Conservation (phyloP, 495 filamentous ascomycete species). For the Hyaloscypha variabilis region DNA sequence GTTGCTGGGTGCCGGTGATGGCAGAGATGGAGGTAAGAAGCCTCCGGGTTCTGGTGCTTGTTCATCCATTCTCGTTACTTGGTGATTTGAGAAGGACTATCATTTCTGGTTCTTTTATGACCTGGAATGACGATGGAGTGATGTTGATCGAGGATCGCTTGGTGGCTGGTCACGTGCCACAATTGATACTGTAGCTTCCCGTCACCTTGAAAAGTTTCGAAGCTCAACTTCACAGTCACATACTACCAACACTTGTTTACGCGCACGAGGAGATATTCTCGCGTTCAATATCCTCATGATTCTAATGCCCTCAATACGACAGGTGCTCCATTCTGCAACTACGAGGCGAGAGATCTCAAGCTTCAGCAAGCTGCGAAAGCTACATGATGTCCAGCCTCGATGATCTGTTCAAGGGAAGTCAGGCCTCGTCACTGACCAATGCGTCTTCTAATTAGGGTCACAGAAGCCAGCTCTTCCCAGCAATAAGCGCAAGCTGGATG, state of each 20-base stretch:
- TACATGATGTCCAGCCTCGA: constrained; percentile 72
- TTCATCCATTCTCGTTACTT: constrained; percentile 19
- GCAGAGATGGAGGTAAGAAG: constrained; percentile 24
- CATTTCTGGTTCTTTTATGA: constrained; percentile 14
- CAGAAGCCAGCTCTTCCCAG: constrained; percentile 55
- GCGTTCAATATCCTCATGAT: background rate
- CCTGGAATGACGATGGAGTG: background rate
- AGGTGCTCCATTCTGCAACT: background rate
- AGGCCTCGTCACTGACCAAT: background rate
- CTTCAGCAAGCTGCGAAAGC: background rate
- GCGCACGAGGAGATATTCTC: background rate
- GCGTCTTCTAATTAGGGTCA: constrained; percentile 27
- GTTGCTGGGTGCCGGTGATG: constrained; percentile 30
- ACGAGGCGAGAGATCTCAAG: background rate
- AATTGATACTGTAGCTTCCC: background rate
- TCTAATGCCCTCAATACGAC: background rate
- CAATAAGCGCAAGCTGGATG: constrained; percentile 79
- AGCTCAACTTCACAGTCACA: background rate
- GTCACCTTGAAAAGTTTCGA: background rate
- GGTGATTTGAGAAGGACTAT: background rate
- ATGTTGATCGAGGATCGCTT: background rate
- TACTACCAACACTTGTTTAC: background rate
- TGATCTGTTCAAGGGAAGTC: constrained; percentile 77
- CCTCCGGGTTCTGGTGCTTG: constrained; percentile 24
- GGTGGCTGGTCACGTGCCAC: background rate